Base-by-base conservation (phyloP, 306 rosid genomes). In the Betula pendula region DNA sequence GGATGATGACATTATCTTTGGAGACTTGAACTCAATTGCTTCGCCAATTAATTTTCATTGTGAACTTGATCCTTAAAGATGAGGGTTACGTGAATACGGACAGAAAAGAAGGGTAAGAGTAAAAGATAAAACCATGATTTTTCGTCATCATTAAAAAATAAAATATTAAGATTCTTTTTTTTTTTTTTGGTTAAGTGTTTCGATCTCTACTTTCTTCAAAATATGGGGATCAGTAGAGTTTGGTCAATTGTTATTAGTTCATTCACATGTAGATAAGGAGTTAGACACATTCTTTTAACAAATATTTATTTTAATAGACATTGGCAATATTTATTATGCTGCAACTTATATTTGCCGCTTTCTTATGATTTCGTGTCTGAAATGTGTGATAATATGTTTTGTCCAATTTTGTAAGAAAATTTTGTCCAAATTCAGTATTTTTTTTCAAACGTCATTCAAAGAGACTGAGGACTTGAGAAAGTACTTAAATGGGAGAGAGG, bases 1-100 rank as follows among this genome's bases (percentile, higher is more conserved):
- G 33, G 84, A 78, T 69, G 92, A 94, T 74, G 97, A 92, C 73
- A 68, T 81, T 62, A 88, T 94, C 58, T 94, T 94, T 56, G 93
- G 93, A 68, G 94, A 81, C 15, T 77, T 90, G 15, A 80, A 73
- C 53, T 83, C 93, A 0, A 74, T 91, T 29, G 75, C 71, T 47
- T 80, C 91, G 5, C 83, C 96, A 44, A 74, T 87, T 77, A n/a
- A n/a, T n/a, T 94, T 94, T 85, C 88, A 89, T 29, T 89, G 65
- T 58, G 97, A 79, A 74, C 89, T 94, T 22, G 92, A 88, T 82
- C 87, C 83, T 72, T 86, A 69, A 50, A 68, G 3, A 70, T 70
- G 63, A 71, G 24, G 45, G 65, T 73, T 44, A 55, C 31, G 69
- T 81, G 77, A 62, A 75, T 81, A 70, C 31, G 51, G 48, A 3